Evolutionary conservation across 2,329 filamentous ascomycete genomes (phyloP), one percentile per base, ranked within the genome.

Genomic region (Fusarium domesticum): DNA sequence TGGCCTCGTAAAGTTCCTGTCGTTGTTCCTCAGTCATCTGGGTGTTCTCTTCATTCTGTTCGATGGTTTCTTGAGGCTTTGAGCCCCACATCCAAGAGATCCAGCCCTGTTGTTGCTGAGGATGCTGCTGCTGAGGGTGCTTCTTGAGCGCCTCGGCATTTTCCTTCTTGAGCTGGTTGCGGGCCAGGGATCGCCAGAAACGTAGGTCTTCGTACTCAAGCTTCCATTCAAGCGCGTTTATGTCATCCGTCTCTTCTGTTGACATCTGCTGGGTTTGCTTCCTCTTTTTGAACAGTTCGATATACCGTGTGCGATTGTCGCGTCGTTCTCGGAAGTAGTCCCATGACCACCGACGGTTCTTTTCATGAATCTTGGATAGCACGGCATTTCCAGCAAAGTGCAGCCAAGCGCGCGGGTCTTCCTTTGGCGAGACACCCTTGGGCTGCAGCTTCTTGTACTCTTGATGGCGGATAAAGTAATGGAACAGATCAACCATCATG

Each of bases 401-500:
- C 43, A 98, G 74, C 93, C 93, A 99, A 0, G 92, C 93, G 30
- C 82, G 81, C 12, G 93, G 92, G 57, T 97, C 89, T 65, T 97
- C 89, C 62, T 90, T 95, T 0, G 89, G 87, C 0, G 80, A 78
- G 45, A 84, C 78, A 1, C 76, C 84, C 62, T 95, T 93, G 4
- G 93, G 93, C 59, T 96, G 89, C 46, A 90, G 76, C 58, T 86
- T 92, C 64, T 95, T 95, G 72, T 97, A 96, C 65, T 99, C 92
- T 65, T 97, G 93, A 56, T 98, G 93, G 23, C 92, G 85, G 57
- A 96, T 87, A 66, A 97, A 98, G 69, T 96, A 97, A 67, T 98
- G 93, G 73, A 99, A 98, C 3, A 97, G 75, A 64, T 99, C 93
- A 2, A 97, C 87, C 74, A 99, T 87, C 93, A 98, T 98, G 46